phyloP scores from a whole-genome alignment of 495 filamentous ascomycete genomes.

The Diplogelasinospora grovesii region DNA sequence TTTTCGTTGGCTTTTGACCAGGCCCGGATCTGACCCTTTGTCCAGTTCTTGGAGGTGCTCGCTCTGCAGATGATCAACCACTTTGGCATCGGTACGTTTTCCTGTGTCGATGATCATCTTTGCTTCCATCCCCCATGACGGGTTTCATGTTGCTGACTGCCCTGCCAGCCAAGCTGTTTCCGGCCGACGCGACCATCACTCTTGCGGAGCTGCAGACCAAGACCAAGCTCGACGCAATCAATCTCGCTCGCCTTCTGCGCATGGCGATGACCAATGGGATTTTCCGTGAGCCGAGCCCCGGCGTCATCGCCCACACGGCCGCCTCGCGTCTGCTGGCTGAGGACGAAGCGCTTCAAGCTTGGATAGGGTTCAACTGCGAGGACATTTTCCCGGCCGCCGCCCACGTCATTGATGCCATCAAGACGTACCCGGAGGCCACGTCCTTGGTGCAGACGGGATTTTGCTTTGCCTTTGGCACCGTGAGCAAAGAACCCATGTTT shows the following conservation, averaged over 20 bases:
- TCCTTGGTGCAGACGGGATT: slow-evolving; percentile 40
- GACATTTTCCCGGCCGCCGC: slow-evolving; percentile 43
- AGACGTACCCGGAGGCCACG: slow-evolving; percentile 34
- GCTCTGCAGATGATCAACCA: slow-evolving; percentile 34
- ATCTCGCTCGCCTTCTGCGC: slow-evolving; percentile 47
- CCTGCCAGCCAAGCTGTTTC: slow-evolving; percentile 32
- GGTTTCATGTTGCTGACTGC: slow-evolving; percentile 5
- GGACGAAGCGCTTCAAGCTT: slow-evolving; percentile 36
- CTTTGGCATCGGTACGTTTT: slow-evolving; percentile 30
- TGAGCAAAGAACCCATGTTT: slow-evolving; percentile 44
- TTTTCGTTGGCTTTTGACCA: not conserved
- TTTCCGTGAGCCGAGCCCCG: slow-evolving; percentile 47
- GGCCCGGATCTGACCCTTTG: too few species aligned
- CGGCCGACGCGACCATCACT: slow-evolving; percentile 31
- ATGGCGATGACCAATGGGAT: slow-evolving; percentile 50
- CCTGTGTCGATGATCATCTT: not conserved
- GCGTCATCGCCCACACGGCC: slow-evolving; percentile 48
- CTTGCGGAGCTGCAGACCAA: slow-evolving; percentile 37
- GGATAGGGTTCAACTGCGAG: slow-evolving; percentile 46
- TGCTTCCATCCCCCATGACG: too few species aligned
- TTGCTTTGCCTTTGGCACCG: slow-evolving; percentile 40
- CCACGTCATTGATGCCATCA: slow-evolving; percentile 33
- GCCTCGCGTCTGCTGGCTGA: slow-evolving; percentile 39
- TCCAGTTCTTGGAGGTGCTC: slow-evolving; percentile 33
- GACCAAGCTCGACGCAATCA: slow-evolving; percentile 34